Evolutionary conservation across 352 stramenopile species (phyloP).

Genomic region (Phytophthora fragariae): DNA sequence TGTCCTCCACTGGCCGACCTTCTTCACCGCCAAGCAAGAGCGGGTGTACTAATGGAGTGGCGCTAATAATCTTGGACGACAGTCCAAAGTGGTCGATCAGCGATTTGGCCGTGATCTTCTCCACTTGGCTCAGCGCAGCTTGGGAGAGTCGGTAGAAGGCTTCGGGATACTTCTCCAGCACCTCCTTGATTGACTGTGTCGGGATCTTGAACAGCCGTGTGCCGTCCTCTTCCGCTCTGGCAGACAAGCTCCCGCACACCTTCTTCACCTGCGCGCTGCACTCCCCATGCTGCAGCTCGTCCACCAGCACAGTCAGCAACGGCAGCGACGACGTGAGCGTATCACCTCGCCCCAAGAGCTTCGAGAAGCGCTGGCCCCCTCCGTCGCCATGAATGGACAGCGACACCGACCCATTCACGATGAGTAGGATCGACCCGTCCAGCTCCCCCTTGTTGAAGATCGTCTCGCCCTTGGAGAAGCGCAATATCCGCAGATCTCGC

Average conservation of each 20-base stretch:
- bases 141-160: conserved; percentile 80
- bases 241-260: conserved; percentile 67
- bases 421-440: conserved; percentile 82
- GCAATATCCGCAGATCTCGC: conserved; percentile 66
- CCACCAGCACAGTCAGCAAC: conserved; percentile 65
- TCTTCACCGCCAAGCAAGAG: conserved; percentile 32
- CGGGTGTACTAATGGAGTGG: conserved; percentile 40
- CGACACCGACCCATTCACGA: conserved; percentile 63
- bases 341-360: conserved; percentile 64
- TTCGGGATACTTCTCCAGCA: conserved; percentile 70
- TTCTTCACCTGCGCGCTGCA: conserved; percentile 44
- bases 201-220: conserved; percentile 80
- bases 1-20: conserved; percentile 6
- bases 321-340: conserved; percentile 75
- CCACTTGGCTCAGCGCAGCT: conserved; percentile 78
- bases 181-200: conserved; percentile 48
- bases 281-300: conserved; percentile 44
- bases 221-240: conserved; percentile 47
- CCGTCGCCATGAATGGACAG: conserved; percentile 67
- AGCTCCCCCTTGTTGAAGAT: conserved; percentile 70
- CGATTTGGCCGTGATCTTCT: conserved; percentile 84
- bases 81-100: conserved; percentile 87
- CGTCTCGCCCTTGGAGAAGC: conserved; percentile 50
- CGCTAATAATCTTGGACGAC: conserved; percentile 48
- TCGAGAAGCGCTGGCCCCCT: conserved; percentile 52